Conservation (phyloP, 2,329 filamentous ascomycete species). For the Arthrobotrys musiformis region DNA sequence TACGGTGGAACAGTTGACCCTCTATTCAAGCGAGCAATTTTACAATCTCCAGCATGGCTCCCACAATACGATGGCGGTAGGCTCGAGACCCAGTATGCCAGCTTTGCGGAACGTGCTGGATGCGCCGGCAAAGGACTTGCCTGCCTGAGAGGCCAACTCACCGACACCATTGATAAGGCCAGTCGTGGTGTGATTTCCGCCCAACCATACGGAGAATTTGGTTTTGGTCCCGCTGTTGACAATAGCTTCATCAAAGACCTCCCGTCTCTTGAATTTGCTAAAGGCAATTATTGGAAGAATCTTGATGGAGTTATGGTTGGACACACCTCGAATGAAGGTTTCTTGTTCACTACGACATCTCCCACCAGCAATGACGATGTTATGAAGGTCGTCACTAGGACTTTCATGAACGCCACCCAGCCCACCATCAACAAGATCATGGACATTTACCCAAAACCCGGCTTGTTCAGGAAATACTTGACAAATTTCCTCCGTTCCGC, state of each 20-base stretch:
- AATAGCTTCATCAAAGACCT: conserved; percentile 61
- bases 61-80: conserved; percentile 55
- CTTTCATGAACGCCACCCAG: conserved; percentile 57
- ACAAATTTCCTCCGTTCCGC: conserved; percentile 56
- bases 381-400: conserved; percentile 56
- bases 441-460: conserved; percentile 55
- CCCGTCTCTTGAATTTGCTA: conserved; percentile 60
- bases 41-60: conserved; percentile 61
- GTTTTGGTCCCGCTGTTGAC: conserved; percentile 62
- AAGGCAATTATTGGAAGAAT: conserved; percentile 61
- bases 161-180: conserved; percentile 58
- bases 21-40: conserved; percentile 63
- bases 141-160: conserved; percentile 60
- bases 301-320: conserved; percentile 60
- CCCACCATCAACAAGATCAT: conserved; percentile 28
- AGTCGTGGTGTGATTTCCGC: conserved; percentile 59
- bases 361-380: conserved; percentile 57
- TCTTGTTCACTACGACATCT: conserved; percentile 59
- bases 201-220: conserved; percentile 59
- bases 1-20: conserved; percentile 65
- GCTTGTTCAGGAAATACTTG: conserved; percentile 54
- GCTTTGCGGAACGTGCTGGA: conserved; percentile 59
- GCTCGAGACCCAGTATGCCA: conserved; percentile 53
- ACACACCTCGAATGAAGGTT: conserved; percentile 61
- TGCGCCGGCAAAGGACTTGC: conserved; percentile 61